phyloP scores from a whole-genome alignment of 139 green algal genomes.

The Desmodesmus armatus region DNA sequence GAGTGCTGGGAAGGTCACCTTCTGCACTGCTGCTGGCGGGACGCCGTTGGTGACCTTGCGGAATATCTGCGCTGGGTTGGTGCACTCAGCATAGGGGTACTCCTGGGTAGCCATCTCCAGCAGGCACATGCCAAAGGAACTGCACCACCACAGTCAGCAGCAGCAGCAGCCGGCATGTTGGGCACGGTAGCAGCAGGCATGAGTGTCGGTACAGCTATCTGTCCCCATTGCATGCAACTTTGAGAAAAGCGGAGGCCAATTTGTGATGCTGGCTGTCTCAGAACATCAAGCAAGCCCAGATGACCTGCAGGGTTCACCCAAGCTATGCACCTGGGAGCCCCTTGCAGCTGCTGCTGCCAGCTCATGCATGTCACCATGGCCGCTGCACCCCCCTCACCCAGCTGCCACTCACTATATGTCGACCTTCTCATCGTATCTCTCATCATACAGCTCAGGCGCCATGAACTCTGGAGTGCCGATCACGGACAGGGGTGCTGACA shows the following conservation, averaged over 20 bases:
- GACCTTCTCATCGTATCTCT: conserved; percentile 94
- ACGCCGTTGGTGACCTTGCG: conserved; percentile 92
- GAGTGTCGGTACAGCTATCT: background rate
- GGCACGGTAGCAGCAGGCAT: background rate
- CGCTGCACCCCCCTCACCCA: too few species aligned
- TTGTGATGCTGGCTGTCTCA: too few species aligned
- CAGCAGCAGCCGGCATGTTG: background rate
- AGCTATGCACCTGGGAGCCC: too few species aligned
- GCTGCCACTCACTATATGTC: conserved; percentile 41
- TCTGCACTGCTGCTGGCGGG: conserved; percentile 79
- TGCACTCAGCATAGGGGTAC: conserved; percentile 97
- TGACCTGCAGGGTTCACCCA: too few species aligned
- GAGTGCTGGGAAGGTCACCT: conserved; percentile 75
- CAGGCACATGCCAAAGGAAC: conserved; percentile 95
- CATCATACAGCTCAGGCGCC: conserved; percentile 91
- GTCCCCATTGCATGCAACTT: background rate
- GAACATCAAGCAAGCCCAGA: too few species aligned
- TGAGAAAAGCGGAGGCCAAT: background rate
- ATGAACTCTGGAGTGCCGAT: conserved; percentile 85
- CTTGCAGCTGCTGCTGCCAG: too few species aligned
- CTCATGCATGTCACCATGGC: too few species aligned
- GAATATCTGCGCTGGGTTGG: conserved; percentile 97
- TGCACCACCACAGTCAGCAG: conserved; percentile 49
- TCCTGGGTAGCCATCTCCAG: conserved; percentile 96
- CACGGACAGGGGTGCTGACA: conserved; percentile 40